These are phyloP conservation scores for Oidiodendron maius DNA, from an alignment of 495 filamentous ascomycete genomes.

Conservation along the genomic window DNA sequence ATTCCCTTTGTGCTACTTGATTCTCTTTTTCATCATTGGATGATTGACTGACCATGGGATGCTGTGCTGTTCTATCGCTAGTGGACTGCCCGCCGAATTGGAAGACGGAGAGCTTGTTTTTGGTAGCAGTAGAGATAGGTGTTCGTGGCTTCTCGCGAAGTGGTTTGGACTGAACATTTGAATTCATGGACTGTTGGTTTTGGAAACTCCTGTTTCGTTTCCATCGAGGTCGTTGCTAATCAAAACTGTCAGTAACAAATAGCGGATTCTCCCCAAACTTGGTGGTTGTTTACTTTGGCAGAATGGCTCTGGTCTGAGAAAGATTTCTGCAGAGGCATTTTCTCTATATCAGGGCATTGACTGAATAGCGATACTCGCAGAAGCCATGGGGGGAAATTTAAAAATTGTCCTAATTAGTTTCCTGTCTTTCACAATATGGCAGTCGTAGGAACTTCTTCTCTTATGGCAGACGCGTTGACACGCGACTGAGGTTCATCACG, in stretches of 20 bases:
- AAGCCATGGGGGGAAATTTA: too few species aligned
- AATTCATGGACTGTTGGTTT: conserved; percentile 16
- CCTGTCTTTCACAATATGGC: too few species aligned
- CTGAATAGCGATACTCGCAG: too few species aligned
- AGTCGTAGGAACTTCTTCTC: too few species aligned
- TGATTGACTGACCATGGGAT: conserved; percentile 6
- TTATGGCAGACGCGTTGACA: too few species aligned
- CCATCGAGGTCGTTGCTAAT: conserved; percentile 37
- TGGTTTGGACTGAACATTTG: conserved; percentile 23
- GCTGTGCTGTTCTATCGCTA: conserved; percentile 2
- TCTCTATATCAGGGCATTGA: too few species aligned
- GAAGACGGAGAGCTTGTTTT: conserved; percentile 43
- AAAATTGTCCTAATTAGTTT: too few species aligned
- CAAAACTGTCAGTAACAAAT: conserved; percentile 1
- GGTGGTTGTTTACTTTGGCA: conserved; percentile 10
- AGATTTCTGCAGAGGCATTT: conserved; percentile 46
- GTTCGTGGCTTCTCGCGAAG: conserved; percentile 21
- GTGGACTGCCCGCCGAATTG: conserved; percentile 26
- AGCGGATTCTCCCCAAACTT: not conserved
- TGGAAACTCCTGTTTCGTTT: conserved; percentile 39
- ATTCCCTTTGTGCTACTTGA: not conserved
- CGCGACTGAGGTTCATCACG: too few species aligned
- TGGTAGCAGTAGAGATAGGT: conserved; percentile 41
- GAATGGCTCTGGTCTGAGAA: conserved; percentile 39
- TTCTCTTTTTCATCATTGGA: conserved; percentile 19